Base-by-base conservation (phyloP, 1,284 basidiomycete genomes). In the Fomitopsis schrenkii region DNA sequence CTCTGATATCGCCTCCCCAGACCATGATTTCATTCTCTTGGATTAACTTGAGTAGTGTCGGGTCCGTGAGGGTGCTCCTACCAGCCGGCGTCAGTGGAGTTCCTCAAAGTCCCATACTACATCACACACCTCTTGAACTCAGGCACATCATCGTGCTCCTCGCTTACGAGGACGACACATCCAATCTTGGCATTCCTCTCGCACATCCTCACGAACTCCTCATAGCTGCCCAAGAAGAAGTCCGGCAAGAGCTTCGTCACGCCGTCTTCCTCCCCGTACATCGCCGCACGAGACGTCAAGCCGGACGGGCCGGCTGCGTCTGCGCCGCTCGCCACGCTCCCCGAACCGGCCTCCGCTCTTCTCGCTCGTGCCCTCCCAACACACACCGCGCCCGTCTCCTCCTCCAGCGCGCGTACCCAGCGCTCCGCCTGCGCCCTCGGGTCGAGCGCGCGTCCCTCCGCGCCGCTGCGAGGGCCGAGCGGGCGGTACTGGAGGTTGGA, bases 111-210 rank as follows among this genome's bases (percentile, higher is more conserved):
- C 28, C 0, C 14, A 5, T 30, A 28, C 8, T 2, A 28, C 26
- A 8, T 44, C n/a, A 53, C 81, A 33, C 55, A 89, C 87, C 87
- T 82, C 75, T 95, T 95, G 79, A 98, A 98, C 65, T 88, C 87
- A 1, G 87, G 79, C 44, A 91, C 91, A 68, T 96, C 89, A 70
- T 97, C 93, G 68, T 98, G 95, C 69, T 97, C 95, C 41, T 87
- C 86, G 68, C 92, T 94, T 55, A 95, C 88, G n/a, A 98, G 79
- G 1, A 98, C 76, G 1, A 96, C 83, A 67, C 93, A 91, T 0
- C 90, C 88, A 53, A 97, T 82, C 72, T 84, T 85, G 28, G 84
- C 77, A 53, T 96, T 88, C 57, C 80, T 83, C 71, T 94, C 68
- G 62, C 93, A 90, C 17, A 74, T 71, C 54, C 84, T 81, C 62